A percentile compares a stretch with the other conserved stretches of the same genome.
Conservation (phyloP, 345 rosid genomes). For the Sisymbrium altissimum region DNA sequence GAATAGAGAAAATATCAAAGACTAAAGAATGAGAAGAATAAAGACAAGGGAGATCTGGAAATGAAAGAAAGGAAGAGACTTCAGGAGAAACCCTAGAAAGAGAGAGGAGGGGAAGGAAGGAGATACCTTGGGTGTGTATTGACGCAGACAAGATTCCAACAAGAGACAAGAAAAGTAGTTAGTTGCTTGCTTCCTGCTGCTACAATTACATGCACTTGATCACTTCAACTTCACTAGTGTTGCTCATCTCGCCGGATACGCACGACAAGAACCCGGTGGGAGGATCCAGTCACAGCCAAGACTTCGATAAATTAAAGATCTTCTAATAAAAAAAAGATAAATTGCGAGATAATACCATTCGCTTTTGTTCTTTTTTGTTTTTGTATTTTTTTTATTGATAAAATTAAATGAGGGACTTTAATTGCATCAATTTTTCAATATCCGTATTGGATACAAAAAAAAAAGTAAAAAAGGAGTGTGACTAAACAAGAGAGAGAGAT, state of each 20-base stretch:
- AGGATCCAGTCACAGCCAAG: slow-evolving; percentile 13
- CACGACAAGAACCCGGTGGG: slow-evolving; percentile 18
- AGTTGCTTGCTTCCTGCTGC: not conserved
- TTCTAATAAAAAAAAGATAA: slow-evolving; percentile 4
- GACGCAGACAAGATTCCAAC: slow-evolving; percentile 20
- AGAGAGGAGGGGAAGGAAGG: not conserved
- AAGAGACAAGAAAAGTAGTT: slow-evolving; percentile 5
- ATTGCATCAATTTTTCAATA: slow-evolving; percentile 5
- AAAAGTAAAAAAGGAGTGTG: not conserved
- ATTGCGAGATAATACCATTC: slow-evolving; percentile 14
- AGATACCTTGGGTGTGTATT: slow-evolving; percentile 23
- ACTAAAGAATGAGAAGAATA: not conserved
- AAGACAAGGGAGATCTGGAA: slow-evolving; percentile 13
- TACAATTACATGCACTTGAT: slow-evolving; percentile 11
- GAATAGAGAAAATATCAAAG: not conserved
- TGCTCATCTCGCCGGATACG: slow-evolving; percentile 19
- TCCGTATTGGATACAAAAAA: not conserved
- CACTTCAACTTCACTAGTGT: slow-evolving; percentile 5
- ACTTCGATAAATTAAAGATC: not conserved
- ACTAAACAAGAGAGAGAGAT: not conserved
- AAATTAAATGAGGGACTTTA: not conserved
- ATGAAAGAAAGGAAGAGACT: slow-evolving; percentile 17
- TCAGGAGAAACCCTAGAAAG: slow-evolving; percentile 27
- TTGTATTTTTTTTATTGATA: not conserved
- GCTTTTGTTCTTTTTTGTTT: not conserved